Evolutionary conservation across 495 filamentous ascomycete genomes (phyloP).

Genomic region (Podospora australis): DNA sequence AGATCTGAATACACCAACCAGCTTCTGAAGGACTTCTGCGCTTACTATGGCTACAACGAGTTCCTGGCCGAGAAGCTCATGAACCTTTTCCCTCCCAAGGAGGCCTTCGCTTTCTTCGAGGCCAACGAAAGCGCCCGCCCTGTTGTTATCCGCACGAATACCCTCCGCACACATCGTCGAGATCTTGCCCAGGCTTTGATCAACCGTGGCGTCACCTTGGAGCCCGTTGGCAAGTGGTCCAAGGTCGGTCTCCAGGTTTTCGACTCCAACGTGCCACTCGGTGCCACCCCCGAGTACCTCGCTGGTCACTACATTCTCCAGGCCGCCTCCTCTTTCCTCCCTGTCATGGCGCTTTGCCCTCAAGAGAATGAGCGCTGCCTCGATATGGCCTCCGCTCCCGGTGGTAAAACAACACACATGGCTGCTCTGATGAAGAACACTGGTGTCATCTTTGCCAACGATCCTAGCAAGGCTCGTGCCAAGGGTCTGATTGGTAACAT

Average conservation of each 20-base stretch:
- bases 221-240: slow-evolving; percentile 97
- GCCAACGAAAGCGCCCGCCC: slow-evolving; percentile 88
- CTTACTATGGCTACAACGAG: slow-evolving; percentile 82
- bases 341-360: slow-evolving; percentile 93
- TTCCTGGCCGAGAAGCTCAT: slow-evolving; percentile 34
- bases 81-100: slow-evolving; percentile 84
- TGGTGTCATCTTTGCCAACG: slow-evolving; percentile 91
- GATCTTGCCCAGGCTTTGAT: slow-evolving; percentile 91
- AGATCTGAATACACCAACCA: slow-evolving; percentile 81
- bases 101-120: slow-evolving; percentile 98
- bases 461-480: slow-evolving; percentile 84
- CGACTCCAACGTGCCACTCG: slow-evolving; percentile 87
- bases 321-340: slow-evolving; percentile 93
- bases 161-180: slow-evolving; percentile 82
- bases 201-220: slow-evolving; percentile 92
- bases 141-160: slow-evolving; percentile 80
- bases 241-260: slow-evolving; percentile 97
- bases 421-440: slow-evolving; percentile 98
- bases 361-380: slow-evolving; percentile 88
- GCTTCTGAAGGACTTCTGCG: slow-evolving; percentile 85
- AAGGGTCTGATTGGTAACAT: slow-evolving; percentile 98
- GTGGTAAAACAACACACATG: slow-evolving; percentile 95
- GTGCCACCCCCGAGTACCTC: slow-evolving; percentile 94
- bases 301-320: slow-evolving; percentile 97
- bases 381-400: slow-evolving; percentile 90